These are phyloP conservation scores for Ophiostoma fasciatum DNA, from an alignment of 2,329 filamentous ascomycete species.

Conservation along the genomic window DNA sequence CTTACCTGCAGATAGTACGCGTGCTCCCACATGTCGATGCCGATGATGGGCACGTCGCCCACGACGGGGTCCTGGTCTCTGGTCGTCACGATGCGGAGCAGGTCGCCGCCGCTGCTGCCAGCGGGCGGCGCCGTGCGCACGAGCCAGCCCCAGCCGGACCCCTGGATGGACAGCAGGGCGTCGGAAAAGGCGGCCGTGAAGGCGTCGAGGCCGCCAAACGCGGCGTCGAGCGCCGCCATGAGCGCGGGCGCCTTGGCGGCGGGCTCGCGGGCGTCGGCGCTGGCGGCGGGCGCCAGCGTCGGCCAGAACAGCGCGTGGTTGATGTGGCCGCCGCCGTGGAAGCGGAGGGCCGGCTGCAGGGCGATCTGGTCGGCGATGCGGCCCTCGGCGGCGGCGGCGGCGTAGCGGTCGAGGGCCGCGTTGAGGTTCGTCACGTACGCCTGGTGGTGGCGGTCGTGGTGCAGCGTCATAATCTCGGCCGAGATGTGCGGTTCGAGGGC, in stretches of 20 bases:
- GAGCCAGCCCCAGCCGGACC: conserved; percentile 81
- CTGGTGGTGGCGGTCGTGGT: conserved; percentile 89
- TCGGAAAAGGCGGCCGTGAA: conserved; percentile 55
- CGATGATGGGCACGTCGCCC: conserved; percentile 50
- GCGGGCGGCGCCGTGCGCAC: conserved; percentile 36
- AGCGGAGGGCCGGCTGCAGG: conserved; percentile 48
- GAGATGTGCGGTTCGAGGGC: conserved; percentile 55
- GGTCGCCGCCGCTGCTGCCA: conserved; percentile 36
- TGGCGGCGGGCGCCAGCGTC: conserved; percentile 49
- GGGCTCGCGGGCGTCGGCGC: conserved; percentile 39
- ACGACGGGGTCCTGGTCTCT: conserved; percentile 73
- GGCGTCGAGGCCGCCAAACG: conserved; percentile 51
- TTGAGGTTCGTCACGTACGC: conserved; percentile 88
- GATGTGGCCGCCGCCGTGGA: conserved; percentile 52
- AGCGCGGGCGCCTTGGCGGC: conserved; percentile 30
- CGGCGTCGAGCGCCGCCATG: conserved; percentile 40
- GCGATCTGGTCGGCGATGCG: conserved; percentile 45
- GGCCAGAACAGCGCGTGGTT: conserved; percentile 57
- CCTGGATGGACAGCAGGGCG: conserved; percentile 56
- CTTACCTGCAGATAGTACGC: conserved; percentile 70
- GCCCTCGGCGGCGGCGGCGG: conserved; percentile 35
- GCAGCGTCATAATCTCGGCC: conserved; percentile 87
- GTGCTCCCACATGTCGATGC: conserved; percentile 88
- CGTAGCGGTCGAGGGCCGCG: conserved; percentile 55
- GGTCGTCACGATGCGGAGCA: conserved; percentile 57